Percentiles rank a stretch among this genome's conserved stretches.
These are phyloP conservation scores for Myriosclerotinia curreyana DNA, from an alignment of 2,329 filamentous ascomycete species.

Conservation along the genomic window DNA sequence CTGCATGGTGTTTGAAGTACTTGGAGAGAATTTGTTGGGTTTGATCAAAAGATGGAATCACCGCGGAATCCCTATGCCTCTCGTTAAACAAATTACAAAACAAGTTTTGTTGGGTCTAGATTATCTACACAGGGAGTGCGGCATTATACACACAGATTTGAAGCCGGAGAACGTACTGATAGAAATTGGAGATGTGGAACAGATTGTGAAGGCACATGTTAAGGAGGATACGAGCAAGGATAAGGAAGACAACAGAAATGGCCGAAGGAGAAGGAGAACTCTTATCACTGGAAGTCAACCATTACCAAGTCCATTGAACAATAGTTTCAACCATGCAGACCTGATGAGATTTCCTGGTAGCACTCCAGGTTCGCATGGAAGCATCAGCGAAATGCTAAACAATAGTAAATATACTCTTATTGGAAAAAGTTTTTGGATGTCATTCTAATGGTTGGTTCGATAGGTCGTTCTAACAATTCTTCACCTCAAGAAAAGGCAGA, in stretches of 20 bases:
- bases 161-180: slow-evolving; percentile 98
- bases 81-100: slow-evolving; percentile 98
- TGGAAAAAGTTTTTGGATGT: slow-evolving; percentile 41
- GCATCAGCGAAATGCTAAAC: slow-evolving; percentile 79
- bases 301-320: slow-evolving; percentile 88
- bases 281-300: slow-evolving; percentile 97
- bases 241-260: slow-evolving; percentile 86
- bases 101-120: slow-evolving; percentile 94
- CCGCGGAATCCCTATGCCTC: slow-evolving; percentile 88
- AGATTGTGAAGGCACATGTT: slow-evolving; percentile 95
- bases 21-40: slow-evolving; percentile 91
- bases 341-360: slow-evolving; percentile 56
- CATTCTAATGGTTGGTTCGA: slow-evolving; percentile 54
- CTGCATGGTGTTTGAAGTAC: slow-evolving; percentile 98
- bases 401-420: slow-evolving; percentile 60
- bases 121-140: slow-evolving; percentile 95
- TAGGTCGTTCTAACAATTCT: slow-evolving; percentile 44
- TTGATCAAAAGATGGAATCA: slow-evolving; percentile 99
- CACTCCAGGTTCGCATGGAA: slow-evolving; percentile 63
- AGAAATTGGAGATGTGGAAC: slow-evolving; percentile 97
- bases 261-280: slow-evolving; percentile 81
- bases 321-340: slow-evolving; percentile 79
- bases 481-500: slow-evolving; percentile 50
- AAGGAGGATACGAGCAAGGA: slow-evolving; percentile 67
- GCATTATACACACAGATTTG: slow-evolving; percentile 96